phyloP scores from a whole-genome alignment of 2,329 filamentous ascomycete species.

The Fusarium burgessii region DNA sequence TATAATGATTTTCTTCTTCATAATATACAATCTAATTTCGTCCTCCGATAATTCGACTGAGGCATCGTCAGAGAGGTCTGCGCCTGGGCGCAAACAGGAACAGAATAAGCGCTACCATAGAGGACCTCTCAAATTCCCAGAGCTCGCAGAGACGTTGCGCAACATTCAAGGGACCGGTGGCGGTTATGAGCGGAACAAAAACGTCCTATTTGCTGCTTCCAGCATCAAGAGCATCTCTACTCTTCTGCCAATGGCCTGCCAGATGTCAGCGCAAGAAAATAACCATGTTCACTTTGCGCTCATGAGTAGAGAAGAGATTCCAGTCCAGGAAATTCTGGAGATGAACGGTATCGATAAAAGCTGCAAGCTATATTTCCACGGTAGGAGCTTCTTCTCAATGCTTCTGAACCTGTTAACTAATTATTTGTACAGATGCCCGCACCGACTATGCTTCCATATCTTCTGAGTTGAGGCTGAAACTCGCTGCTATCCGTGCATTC shows the following conservation, averaged over 20 bases:
- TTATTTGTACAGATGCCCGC: slow-evolving; percentile 71
- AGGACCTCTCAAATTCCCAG: slow-evolving; percentile 76
- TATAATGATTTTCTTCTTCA: slow-evolving; percentile 65
- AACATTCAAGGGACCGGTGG: slow-evolving; percentile 67
- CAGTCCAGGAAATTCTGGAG: slow-evolving; percentile 74
- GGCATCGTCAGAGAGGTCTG: slow-evolving; percentile 11
- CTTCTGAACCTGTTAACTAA: slow-evolving; percentile 22
- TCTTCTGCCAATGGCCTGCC: slow-evolving; percentile 85
- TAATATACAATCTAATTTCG: slow-evolving; percentile 37
- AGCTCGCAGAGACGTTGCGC: slow-evolving; percentile 73
- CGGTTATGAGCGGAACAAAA: slow-evolving; percentile 66
- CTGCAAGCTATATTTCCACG: slow-evolving; percentile 75
- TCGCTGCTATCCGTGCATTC: slow-evolving; percentile 73
- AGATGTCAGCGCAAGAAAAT: slow-evolving; percentile 77
- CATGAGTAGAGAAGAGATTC: slow-evolving; percentile 78
- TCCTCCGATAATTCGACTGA: slow-evolving; percentile 49
- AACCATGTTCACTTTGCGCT: slow-evolving; percentile 87
- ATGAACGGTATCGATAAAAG: slow-evolving; percentile 81
- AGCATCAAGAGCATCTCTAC: slow-evolving; percentile 78
- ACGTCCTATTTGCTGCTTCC: slow-evolving; percentile 83
- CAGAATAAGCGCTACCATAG: slow-evolving; percentile 65
- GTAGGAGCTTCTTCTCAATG: slow-evolving; percentile 49
- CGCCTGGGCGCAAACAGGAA: slow-evolving; percentile 16
- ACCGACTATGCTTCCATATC: slow-evolving; percentile 79
- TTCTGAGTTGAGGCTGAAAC: slow-evolving; percentile 75